Percentiles rank a stretch among this genome's conserved stretches.
Conservation (phyloP, 139 green algal species). For the Chlamydomonas urium region DNA sequence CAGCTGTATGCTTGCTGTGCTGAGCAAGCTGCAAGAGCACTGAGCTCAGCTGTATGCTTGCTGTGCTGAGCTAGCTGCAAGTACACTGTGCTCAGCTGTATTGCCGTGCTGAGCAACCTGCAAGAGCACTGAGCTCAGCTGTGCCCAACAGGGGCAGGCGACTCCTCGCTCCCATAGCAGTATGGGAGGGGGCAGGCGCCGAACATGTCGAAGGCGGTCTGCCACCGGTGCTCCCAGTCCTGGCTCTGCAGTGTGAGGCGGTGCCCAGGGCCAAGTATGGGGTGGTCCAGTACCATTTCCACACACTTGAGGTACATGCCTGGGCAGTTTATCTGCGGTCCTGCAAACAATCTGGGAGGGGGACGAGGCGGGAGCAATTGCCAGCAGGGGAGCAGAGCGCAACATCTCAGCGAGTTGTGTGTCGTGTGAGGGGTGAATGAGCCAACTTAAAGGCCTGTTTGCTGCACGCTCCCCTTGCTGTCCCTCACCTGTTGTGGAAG, state of each 20-base stretch:
- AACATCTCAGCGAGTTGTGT: background rate
- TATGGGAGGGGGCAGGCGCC: background rate
- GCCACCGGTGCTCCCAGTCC: background rate
- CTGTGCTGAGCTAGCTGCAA: too few species aligned
- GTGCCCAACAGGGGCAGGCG: too few species aligned
- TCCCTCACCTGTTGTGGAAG: conserved; percentile 11
- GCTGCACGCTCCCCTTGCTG: background rate
- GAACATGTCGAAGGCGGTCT: background rate
- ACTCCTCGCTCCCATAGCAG: background rate
- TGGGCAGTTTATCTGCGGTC: background rate
- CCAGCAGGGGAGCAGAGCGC: background rate
- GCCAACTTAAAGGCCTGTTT: background rate
- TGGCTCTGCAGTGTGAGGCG: background rate
- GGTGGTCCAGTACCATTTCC: conserved; percentile 7
- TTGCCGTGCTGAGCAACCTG: too few species aligned
- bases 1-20: too few species aligned
- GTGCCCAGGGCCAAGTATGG: background rate
- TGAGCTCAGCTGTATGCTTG: too few species aligned
- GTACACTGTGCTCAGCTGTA: too few species aligned
- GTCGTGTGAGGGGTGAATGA: too few species aligned
- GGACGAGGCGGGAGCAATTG: background rate
- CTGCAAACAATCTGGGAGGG: conserved; percentile 1
- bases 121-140: too few species aligned
- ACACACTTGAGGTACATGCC: conserved; percentile 15
- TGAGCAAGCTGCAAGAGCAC: too few species aligned